These are phyloP conservation scores for Podaxis sp. DNA, from an alignment of 768 basidiomycete species.

Conservation along the genomic window DNA sequence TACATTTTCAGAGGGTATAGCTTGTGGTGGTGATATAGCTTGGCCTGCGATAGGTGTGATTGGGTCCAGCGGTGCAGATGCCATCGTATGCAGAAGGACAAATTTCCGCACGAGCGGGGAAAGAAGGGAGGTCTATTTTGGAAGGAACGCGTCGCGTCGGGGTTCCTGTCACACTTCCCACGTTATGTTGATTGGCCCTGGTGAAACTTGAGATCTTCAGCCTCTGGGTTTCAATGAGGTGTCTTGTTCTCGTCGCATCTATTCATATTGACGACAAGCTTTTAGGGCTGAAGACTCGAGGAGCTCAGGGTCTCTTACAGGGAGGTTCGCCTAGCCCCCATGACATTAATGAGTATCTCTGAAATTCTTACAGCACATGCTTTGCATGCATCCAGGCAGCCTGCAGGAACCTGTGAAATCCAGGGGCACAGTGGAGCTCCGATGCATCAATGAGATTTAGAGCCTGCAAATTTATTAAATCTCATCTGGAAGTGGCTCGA, in stretches of 20 bases:
- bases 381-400: conserved; percentile 75
- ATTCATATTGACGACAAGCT: conserved; percentile 13
- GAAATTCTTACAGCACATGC: conserved; percentile 45
- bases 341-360: conserved; percentile 3
- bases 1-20: conserved; percentile 17
- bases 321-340: conserved; percentile 41
- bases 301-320: conserved; percentile 69
- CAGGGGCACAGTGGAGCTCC: conserved; percentile 66
- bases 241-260: conserved; percentile 7
- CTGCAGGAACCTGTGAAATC: conserved; percentile 71
- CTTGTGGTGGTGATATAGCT: conserved; percentile 13
- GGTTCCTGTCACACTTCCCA: conserved; percentile 6
- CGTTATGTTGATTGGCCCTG: conserved; percentile 8
- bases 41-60: neutral
- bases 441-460: conserved; percentile 51
- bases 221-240: conserved; percentile 59
- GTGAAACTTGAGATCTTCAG: conserved; percentile 29
- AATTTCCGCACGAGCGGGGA: neutral
- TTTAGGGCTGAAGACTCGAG: conserved; percentile 60
- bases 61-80: neutral
- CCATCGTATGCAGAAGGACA: neutral
- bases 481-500: conserved; percentile 45
- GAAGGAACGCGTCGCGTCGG: conserved; percentile 22
- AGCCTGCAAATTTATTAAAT: conserved; percentile 63
- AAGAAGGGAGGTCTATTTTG: conserved; percentile 6